Evolutionary conservation across 345 rosid genomes (phyloP).

Genomic region (Turritis glabra): DNA sequence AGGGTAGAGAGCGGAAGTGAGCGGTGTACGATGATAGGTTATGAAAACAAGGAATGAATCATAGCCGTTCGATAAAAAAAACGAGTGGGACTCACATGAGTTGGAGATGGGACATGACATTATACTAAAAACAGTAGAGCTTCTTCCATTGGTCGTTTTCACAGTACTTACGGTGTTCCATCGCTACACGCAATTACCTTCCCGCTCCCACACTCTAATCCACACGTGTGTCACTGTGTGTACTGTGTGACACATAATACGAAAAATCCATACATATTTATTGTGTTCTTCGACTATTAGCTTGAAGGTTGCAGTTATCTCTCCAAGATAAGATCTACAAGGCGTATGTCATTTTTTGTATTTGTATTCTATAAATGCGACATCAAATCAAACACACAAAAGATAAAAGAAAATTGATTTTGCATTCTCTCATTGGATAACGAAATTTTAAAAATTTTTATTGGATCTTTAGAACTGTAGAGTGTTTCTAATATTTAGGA

Average conservation of each 20-base stretch:
- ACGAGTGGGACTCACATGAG: constrained; percentile 22
- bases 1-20: constrained; percentile 15
- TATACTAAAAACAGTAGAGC: constrained; percentile 19
- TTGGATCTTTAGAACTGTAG: too few species aligned
- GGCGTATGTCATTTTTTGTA: not conserved
- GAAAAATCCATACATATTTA: not conserved
- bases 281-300: not conserved
- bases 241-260: not conserved
- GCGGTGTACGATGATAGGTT: constrained; percentile 41
- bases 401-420: not conserved
- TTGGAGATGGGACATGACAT: constrained; percentile 41
- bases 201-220: constrained; percentile 14
- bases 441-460: too few species aligned
- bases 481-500: not conserved
- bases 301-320: not conserved
- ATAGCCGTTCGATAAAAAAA: constrained; percentile 32
- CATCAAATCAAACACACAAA: not conserved
- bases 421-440: not conserved
- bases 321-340: not conserved
- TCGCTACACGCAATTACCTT: constrained; percentile 36
- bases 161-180: constrained; percentile 42
- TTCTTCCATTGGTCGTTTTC: constrained; percentile 38
- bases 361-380: too few species aligned
- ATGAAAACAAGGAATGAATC: constrained; percentile 28
- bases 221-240: constrained; percentile 29